These are phyloP conservation scores for Aspergillus texensis DNA, from an alignment of 2,329 filamentous ascomycete species.

Conservation along the genomic window DNA sequence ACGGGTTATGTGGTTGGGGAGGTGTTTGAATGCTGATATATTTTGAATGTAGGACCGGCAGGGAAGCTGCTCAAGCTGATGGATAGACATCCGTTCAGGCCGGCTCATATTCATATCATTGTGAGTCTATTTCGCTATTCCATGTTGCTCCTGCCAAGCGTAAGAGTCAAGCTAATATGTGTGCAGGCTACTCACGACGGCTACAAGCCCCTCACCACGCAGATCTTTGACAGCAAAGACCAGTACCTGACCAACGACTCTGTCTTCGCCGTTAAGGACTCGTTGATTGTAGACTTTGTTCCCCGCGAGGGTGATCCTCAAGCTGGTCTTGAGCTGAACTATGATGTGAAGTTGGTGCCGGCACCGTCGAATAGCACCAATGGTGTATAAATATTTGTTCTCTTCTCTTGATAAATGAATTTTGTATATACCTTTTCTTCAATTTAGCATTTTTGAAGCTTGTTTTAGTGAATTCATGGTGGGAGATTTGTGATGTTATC, in stretches of 20 bases:
- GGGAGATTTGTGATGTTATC: neutral
- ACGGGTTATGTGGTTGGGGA: neutral
- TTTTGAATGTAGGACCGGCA: conserved; percentile 49
- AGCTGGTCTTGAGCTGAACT: conserved; percentile 57
- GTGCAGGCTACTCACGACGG: conserved; percentile 56
- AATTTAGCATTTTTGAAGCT: neutral
- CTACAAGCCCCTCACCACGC: conserved; percentile 72
- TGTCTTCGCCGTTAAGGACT: conserved; percentile 64
- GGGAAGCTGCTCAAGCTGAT: conserved; percentile 61
- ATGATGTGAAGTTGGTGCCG: conserved; percentile 53
- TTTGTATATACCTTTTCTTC: conserved; percentile 4
- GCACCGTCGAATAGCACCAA: neutral
- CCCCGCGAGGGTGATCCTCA: conserved; percentile 54
- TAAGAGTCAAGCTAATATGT: neutral
- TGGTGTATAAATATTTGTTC: neutral
- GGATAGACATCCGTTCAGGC: conserved; percentile 63
- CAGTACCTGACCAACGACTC: conserved; percentile 63
- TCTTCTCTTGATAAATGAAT: neutral
- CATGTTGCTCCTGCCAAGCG: neutral
- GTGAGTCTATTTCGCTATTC: conserved; percentile 38
- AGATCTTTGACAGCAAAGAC: conserved; percentile 73
- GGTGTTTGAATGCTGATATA: conserved; percentile 5
- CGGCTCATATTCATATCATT: conserved; percentile 66
- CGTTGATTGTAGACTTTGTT: conserved; percentile 60
- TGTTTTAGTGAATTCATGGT: neutral